These are phyloP conservation scores for Cryoendolithus antarcticus DNA, from an alignment of 2,329 filamentous ascomycete genomes.

Conservation along the genomic window DNA sequence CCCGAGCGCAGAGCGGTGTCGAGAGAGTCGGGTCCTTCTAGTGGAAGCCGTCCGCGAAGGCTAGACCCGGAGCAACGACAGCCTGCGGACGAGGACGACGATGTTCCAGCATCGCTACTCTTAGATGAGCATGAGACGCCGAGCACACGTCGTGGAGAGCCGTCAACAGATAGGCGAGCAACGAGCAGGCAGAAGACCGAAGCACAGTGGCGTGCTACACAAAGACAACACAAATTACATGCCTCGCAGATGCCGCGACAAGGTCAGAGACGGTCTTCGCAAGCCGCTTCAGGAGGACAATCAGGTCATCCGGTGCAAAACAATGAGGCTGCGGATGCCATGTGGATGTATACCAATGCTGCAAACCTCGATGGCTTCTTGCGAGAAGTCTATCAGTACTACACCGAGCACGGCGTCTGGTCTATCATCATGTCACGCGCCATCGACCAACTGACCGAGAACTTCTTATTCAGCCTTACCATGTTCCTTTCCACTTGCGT, in stretches of 20 bases:
- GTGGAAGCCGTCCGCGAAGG: conserved; percentile 30
- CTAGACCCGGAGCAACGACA: conserved; percentile 20
- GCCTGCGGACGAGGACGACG: conserved; percentile 42
- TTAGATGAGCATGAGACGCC: conserved; percentile 39
- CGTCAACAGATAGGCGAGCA: not conserved
- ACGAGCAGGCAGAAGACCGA: conserved; percentile 14
- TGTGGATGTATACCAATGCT: conserved; percentile 90
- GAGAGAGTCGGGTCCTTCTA: conserved; percentile 6
- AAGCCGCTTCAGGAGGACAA: conserved; percentile 10
- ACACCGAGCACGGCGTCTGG: conserved; percentile 68
- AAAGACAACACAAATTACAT: conserved; percentile 34
- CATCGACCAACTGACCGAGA: conserved; percentile 66
- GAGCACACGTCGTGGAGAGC: conserved; percentile 8
- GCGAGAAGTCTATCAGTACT: conserved; percentile 76
- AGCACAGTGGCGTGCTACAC: conserved; percentile 39
- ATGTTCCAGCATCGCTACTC: conserved; percentile 51
- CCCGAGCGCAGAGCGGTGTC: conserved; percentile 22
- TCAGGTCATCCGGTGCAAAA: conserved; percentile 26
- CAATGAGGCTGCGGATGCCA: conserved; percentile 61
- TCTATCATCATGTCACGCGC: conserved; percentile 65
- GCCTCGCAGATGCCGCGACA: conserved; percentile 4
- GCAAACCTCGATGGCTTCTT: conserved; percentile 82
- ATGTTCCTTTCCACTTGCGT: conserved; percentile 80
- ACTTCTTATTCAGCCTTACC: conserved; percentile 69
- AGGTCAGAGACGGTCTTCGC: conserved; percentile 1